A percentile compares a stretch with the other conserved stretches of the same genome.
phyloP scores from a whole-genome alignment of 768 basidiomycete species.

The Cystobasidiopsis lactophilus region DNA sequence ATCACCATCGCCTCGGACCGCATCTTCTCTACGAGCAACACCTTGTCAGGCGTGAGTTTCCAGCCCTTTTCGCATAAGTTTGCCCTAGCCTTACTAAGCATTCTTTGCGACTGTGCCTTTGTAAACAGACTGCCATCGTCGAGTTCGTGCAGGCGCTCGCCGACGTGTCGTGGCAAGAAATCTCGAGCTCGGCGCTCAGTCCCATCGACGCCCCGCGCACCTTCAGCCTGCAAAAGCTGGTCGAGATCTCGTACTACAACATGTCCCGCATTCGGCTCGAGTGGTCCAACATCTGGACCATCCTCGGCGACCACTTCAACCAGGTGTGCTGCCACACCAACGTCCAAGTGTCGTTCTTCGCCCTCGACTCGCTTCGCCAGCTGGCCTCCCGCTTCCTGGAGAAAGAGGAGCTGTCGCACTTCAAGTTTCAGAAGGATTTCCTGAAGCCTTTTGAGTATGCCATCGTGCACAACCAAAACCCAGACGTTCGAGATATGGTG shows the following conservation, averaged over 20 bases:
- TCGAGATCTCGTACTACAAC: slow-evolving; percentile 98
- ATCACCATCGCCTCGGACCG: slow-evolving; percentile 97
- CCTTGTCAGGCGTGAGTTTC: slow-evolving; percentile 63
- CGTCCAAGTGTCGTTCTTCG: slow-evolving; percentile 87
- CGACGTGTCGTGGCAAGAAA: slow-evolving; percentile 98
- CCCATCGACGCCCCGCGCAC: slow-evolving; percentile 70
- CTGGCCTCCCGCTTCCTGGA: slow-evolving; percentile 96
- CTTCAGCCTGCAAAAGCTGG: slow-evolving; percentile 91
- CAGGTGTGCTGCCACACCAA: slow-evolving; percentile 97
- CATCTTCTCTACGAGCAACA: slow-evolving; percentile 92
- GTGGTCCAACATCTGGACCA: slow-evolving; percentile 96
- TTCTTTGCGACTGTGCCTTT: too few species aligned
- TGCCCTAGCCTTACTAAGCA: too few species aligned
- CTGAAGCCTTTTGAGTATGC: slow-evolving; percentile 94
- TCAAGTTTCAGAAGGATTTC: slow-evolving; percentile 99
- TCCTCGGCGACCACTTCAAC: slow-evolving; percentile 95
- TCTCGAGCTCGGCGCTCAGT: slow-evolving; percentile 68
- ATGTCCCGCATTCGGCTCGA: slow-evolving; percentile 95
- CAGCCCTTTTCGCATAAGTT: too few species aligned
- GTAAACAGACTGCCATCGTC: slow-evolving; percentile 65
- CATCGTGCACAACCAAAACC: slow-evolving; percentile 87
- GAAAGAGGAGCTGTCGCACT: slow-evolving; percentile 92
- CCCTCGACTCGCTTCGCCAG: slow-evolving; percentile 84
- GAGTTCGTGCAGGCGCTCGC: slow-evolving; percentile 91
- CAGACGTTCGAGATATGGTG: slow-evolving; percentile 78